phyloP scores from a whole-genome alignment of 768 basidiomycete genomes.

The Phlegmacium glaucopus region DNA sequence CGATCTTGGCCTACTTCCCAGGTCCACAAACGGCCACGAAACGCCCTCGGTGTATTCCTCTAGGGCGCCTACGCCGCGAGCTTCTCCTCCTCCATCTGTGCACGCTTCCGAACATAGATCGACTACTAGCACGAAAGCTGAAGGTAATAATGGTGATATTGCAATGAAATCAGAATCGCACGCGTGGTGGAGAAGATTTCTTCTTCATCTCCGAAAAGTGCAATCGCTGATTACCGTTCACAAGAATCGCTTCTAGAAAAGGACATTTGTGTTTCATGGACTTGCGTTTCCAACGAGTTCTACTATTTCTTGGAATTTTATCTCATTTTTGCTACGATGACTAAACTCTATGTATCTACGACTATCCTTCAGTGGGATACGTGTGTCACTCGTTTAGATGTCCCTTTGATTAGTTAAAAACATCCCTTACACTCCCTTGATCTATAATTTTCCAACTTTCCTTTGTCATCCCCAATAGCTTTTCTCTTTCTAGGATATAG shows the following conservation, averaged over 20 bases:
- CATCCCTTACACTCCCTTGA: too few relatives aligned
- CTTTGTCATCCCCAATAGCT: too few relatives aligned
- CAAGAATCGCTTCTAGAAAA: slow-evolving; percentile 15
- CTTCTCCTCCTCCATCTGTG: slow-evolving; percentile 25
- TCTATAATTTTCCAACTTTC: too few relatives aligned
- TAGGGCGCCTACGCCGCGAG: slow-evolving; percentile 25
- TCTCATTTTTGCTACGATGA: too few relatives aligned
- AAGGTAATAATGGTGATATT: not conserved
- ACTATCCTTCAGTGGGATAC: too few relatives aligned
- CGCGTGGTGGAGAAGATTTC: slow-evolving; percentile 30
- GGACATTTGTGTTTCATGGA: not conserved
- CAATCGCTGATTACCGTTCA: slow-evolving; percentile 21
- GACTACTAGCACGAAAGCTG: slow-evolving; percentile 22
- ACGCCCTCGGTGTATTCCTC: slow-evolving; percentile 38
- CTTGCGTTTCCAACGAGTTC: not conserved
- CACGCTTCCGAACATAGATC: slow-evolving; percentile 21
- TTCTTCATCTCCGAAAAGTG: slow-evolving; percentile 23
- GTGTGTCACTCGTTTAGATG: too few relatives aligned
- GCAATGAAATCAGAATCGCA: slow-evolving; percentile 16
- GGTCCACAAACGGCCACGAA: slow-evolving; percentile 28
- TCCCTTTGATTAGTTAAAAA: too few relatives aligned
- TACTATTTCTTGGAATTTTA: not conserved
- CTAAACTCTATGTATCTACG: too few relatives aligned
- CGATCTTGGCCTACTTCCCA: slow-evolving; percentile 33
- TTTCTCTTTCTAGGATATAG: too few relatives aligned